Evolutionary conservation across 768 basidiomycete genomes (phyloP).

Genomic region (Pleurotus cornucopiae): DNA sequence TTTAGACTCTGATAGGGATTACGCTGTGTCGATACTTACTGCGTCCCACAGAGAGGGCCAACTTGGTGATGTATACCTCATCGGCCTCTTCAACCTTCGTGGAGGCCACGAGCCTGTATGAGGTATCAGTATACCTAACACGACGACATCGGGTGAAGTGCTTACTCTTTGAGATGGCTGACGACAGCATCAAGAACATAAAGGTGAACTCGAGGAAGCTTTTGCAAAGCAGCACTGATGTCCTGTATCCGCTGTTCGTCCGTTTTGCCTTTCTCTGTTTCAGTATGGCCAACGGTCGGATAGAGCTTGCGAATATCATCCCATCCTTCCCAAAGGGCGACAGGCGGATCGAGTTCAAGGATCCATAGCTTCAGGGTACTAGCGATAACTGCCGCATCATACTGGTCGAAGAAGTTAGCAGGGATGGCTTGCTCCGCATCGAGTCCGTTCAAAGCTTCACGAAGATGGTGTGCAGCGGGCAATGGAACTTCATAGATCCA

Average conservation of each 20-base stretch:
- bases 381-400: slow-evolving; percentile 85
- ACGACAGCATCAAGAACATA: slow-evolving; percentile 77
- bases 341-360: slow-evolving; percentile 86
- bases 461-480: slow-evolving; percentile 75
- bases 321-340: slow-evolving; percentile 86
- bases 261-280: slow-evolving; percentile 43
- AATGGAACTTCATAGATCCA: slow-evolving; percentile 97
- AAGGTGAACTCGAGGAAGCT: slow-evolving; percentile 74
- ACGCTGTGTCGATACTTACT: slow-evolving; percentile 44
- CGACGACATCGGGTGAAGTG: slow-evolving; percentile 8
- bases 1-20: neutral
- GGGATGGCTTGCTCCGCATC: slow-evolving; percentile 56
- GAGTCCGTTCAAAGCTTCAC: slow-evolving; percentile 78
- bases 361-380: slow-evolving; percentile 84
- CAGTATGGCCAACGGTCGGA: slow-evolving; percentile 41
- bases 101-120: slow-evolving; percentile 56
- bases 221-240: slow-evolving; percentile 57
- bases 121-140: slow-evolving; percentile 4
- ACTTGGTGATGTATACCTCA: slow-evolving; percentile 81
- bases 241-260: slow-evolving; percentile 62
- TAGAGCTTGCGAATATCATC: slow-evolving; percentile 89
- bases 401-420: slow-evolving; percentile 46
- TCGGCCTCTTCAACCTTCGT: slow-evolving; percentile 69
- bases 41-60: slow-evolving; percentile 83
- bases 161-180: slow-evolving; percentile 70